Conservation (phyloP, 1,284 basidiomycete genomes). For the Phenoliferia sp. region DNA sequence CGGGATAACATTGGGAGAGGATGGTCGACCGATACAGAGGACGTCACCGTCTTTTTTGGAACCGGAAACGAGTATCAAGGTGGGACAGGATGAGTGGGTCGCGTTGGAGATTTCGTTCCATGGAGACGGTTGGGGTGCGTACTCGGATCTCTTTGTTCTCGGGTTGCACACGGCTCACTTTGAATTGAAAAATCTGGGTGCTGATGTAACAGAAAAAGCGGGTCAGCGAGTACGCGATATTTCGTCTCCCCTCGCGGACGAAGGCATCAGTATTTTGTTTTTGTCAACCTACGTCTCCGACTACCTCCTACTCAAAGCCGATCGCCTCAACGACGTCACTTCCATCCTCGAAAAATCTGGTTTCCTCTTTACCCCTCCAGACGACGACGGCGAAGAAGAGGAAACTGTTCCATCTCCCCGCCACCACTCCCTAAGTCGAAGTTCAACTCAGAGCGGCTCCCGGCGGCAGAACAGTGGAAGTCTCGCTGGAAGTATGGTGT, state of each 20-base stretch:
- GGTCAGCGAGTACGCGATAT: slow-evolving; percentile 29
- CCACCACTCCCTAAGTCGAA: not conserved
- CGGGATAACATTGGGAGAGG: slow-evolving; percentile 1
- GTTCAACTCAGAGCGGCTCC: not conserved
- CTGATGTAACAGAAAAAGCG: slow-evolving; percentile 13
- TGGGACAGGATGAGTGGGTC: slow-evolving; percentile 26
- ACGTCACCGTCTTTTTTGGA: not conserved
- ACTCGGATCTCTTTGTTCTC: not conserved
- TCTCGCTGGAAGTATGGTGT: not conserved
- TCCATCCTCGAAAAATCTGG: slow-evolving; percentile 19
- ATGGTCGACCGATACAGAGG: not conserved
- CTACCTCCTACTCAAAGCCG: slow-evolving; percentile 24
- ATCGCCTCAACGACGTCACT: slow-evolving; percentile 15
- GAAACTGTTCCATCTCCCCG: not conserved
- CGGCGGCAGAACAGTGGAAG: not conserved
- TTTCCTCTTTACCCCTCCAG: slow-evolving; percentile 11
- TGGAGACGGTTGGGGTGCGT: slow-evolving; percentile 24
- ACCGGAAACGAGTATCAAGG: slow-evolving; percentile 1
- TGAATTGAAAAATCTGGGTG: not conserved
- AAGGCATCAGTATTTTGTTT: slow-evolving; percentile 33
- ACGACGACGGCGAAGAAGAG: slow-evolving; percentile 5
- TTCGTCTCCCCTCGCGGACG: slow-evolving; percentile 30
- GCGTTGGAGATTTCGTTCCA: slow-evolving; percentile 33
- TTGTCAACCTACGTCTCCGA: slow-evolving; percentile 30
- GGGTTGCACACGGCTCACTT: not conserved